These are phyloP conservation scores for Cupressus sempervirens DNA, from an alignment of 75 land plant species.

Conservation along the genomic window DNA sequence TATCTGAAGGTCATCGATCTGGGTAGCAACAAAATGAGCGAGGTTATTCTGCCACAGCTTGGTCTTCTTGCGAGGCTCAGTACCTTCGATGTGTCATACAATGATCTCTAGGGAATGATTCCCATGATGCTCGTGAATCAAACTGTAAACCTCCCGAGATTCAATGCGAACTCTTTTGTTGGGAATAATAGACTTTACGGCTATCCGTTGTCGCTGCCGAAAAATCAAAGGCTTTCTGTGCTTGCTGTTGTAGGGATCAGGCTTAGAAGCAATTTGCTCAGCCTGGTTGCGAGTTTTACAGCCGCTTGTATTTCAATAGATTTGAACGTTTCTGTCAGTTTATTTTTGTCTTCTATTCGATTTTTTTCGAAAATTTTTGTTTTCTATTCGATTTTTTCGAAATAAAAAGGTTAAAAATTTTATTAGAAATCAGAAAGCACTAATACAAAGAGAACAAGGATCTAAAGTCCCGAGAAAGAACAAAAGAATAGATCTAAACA, in stretches of 20 bases:
- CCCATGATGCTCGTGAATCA: slow-evolving; percentile 59
- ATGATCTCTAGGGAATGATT: slow-evolving; percentile 59
- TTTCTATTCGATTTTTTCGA: too few species aligned
- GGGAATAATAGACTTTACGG: slow-evolving; percentile 77
- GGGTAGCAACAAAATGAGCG: slow-evolving; percentile 57
- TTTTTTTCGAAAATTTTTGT: too few species aligned
- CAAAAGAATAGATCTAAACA: too few species aligned
- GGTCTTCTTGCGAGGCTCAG: slow-evolving; percentile 59
- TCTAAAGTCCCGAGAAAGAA: too few species aligned
- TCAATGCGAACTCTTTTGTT: slow-evolving; percentile 61
- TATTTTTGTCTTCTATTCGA: too few species aligned
- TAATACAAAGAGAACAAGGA: too few species aligned
- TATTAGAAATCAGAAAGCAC: too few species aligned
- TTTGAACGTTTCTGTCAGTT: too few species aligned
- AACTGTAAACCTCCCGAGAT: slow-evolving; percentile 40
- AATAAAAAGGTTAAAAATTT: too few species aligned
- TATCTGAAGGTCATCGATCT: slow-evolving; percentile 82
- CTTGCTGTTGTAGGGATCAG: slow-evolving; percentile 87
- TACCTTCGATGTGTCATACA: slow-evolving; percentile 65
- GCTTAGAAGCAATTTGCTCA: slow-evolving; percentile 74
- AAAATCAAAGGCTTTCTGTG: slow-evolving; percentile 44
- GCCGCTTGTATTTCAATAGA: slow-evolving; percentile 83
- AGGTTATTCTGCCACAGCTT: slow-evolving; percentile 55
- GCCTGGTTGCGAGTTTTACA: slow-evolving; percentile 79
- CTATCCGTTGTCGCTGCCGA: slow-evolving; percentile 55